Evolutionary conservation across 768 basidiomycete genomes (phyloP), one percentile per base, ranked within the genome.

Genomic region (Mrakia blollopis): DNA sequence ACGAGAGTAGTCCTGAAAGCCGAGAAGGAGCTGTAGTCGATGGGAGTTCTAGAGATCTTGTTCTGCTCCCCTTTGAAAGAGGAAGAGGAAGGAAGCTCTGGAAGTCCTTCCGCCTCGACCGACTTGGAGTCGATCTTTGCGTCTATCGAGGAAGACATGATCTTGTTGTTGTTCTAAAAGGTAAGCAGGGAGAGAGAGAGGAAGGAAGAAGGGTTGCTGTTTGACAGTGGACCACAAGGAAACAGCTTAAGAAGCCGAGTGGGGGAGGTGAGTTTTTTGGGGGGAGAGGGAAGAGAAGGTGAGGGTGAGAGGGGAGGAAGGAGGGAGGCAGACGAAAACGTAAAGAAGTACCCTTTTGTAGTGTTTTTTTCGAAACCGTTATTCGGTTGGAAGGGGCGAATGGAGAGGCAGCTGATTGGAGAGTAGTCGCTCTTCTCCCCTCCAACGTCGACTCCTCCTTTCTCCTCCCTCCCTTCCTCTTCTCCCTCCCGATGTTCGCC

Each of bases 401-500:
- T 2, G 25, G 28, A 23, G 30, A 32, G 37, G 62, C 57, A 57
- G 57, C n/a, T 57, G 57, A 50, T 50, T 50, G 39, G 39, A 11
- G 6, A 11, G n/a, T n/a, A n/a, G n/a, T n/a, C 47, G 47, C 47
- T 16, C 47, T 21, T 14, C 47, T 50, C 47, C 47, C n/a, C n/a
- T n/a, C n/a, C 47, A 62, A 62, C 28, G 61, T 35, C 37, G 32
- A 72, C 25, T 28, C 16, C 11, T 8, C 21, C 25, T 32, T 37
- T 11, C 21, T 47, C 11, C 47, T 52, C 60, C 70, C 62, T 28
- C 30, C 61, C 39, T 25, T 18, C 18, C 39, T 71, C 47, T 72
- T n/a, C 28, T 57, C 50, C 30, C 70, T 69, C 23, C 60, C 71
- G 60, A 77, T 77, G 76, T 50, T 73, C 76, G 44, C 76, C 72